Conservation (phyloP, 306 rosid genomes). For the Abrus pulchellus region DNA sequence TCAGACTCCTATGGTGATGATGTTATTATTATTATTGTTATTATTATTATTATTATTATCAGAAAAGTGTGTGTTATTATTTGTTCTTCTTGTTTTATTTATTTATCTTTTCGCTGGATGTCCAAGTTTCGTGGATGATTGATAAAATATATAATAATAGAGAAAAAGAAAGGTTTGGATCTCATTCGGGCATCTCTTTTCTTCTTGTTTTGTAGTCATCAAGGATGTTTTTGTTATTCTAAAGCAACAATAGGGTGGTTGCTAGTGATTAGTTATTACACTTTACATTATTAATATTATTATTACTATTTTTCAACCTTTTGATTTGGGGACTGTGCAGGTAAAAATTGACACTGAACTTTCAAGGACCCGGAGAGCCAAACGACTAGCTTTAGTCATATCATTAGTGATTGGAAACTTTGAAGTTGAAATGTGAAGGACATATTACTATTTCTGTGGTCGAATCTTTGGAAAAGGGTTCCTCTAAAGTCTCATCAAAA, state of each 20-base stretch:
- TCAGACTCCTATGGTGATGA: not conserved
- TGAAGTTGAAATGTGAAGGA: constrained; percentile 46
- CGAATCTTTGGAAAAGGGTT: constrained; percentile 55
- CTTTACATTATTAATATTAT: constrained; percentile 37
- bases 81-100: constrained; percentile 39
- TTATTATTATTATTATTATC: not conserved
- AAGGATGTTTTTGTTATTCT: constrained; percentile 45
- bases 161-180: constrained; percentile 53
- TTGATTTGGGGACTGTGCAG: constrained; percentile 52
- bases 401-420: constrained; percentile 56
- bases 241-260: constrained; percentile 46
- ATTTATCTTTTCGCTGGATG: constrained; percentile 40
- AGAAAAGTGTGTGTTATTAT: constrained; percentile 32
- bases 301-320: not conserved
- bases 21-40: not conserved
- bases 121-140: constrained; percentile 49
- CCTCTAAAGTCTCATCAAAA: constrained; percentile 34
- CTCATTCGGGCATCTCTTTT: constrained; percentile 32
- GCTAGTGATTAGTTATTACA: constrained; percentile 21
- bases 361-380: constrained; percentile 35
- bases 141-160: not conserved
- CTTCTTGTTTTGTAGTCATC: constrained; percentile 46
- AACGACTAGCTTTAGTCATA: constrained; percentile 43
- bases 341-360: constrained; percentile 34
- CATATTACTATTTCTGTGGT: constrained; percentile 31